Evolutionary conservation across 2,329 filamentous ascomycete species (phyloP).

Genomic region (Lasiodiplodia sp.): DNA sequence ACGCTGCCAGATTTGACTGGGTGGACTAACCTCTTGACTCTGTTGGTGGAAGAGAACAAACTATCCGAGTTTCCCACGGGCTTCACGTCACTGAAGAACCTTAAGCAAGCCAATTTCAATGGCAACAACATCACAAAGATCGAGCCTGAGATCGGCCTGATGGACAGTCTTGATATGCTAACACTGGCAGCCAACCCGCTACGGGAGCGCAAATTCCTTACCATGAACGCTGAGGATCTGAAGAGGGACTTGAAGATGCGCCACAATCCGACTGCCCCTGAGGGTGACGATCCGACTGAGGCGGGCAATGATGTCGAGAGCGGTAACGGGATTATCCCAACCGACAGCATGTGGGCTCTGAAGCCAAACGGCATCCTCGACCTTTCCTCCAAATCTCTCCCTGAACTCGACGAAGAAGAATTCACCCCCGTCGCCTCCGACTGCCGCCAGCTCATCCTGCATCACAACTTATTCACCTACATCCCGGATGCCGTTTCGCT

Average conservation of each 20-base stretch:
- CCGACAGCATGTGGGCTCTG: slow-evolving; percentile 37
- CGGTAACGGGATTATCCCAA: slow-evolving; percentile 14
- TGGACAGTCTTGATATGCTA: slow-evolving; percentile 79
- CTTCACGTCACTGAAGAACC: slow-evolving; percentile 70
- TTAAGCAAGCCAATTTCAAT: slow-evolving; percentile 82
- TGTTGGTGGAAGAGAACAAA: slow-evolving; percentile 83
- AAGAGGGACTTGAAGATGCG: slow-evolving; percentile 75
- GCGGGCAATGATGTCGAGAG: background rate
- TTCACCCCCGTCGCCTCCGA: slow-evolving; percentile 54
- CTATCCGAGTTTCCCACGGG: slow-evolving; percentile 78
- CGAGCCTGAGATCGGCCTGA: slow-evolving; percentile 77
- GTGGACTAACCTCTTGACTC: slow-evolving; percentile 75
- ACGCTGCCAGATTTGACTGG: slow-evolving; percentile 74
- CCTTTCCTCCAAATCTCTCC: slow-evolving; percentile 50
- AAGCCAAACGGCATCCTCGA: slow-evolving; percentile 51
- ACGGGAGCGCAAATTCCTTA: slow-evolving; percentile 84
- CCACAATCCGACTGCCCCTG: slow-evolving; percentile 61
- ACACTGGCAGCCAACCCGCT: slow-evolving; percentile 89
- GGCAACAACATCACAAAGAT: slow-evolving; percentile 82
- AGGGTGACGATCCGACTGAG: slow-evolving; percentile 6
- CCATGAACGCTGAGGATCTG: slow-evolving; percentile 79
- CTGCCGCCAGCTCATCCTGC: slow-evolving; percentile 69
- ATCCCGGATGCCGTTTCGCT: slow-evolving; percentile 77
- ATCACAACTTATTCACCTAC: slow-evolving; percentile 76
- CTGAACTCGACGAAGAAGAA: slow-evolving; percentile 45